Evolutionary conservation across 768 basidiomycete species (phyloP), one percentile per base, ranked within the genome.

Genomic region (Agrocybe praecox): DNA sequence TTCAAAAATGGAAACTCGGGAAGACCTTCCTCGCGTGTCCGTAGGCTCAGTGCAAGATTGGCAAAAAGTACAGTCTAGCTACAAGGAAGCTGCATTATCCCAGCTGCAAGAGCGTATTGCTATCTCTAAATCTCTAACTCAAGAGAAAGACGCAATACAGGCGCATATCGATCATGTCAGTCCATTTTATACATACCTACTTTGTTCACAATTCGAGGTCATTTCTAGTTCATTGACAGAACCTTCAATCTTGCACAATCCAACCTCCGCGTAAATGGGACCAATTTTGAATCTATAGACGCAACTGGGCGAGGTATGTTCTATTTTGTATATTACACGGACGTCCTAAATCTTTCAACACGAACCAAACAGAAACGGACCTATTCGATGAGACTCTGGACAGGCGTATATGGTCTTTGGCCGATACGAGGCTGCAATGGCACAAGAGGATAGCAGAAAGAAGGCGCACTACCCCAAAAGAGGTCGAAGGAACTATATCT

Each of bases 321-420:
- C 23, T 34, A 9, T 15, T 23, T 8, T 5, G 43, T 23, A 51
- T 29, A 22, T 40, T 23, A 40, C 50, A 21, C 18, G n/a, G n/a
- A n/a, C n/a, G n/a, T n/a, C 45, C 2, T 26, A 11, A 15, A 26
- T 3, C 49, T 22, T 33, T 22, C 49, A 9, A 46, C 21, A 14
- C 34, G 15, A 36, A 12, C 18, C 15, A 49, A n/a, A 21, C 59
- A 88, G 86, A 86, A 44, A 83, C 85, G 62, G 91, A 94, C 65
- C 80, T 85, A 2, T 96, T 94, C 69, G 92, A 96, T 65, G 93
- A 96, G 70, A 85, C 84, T 2, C 81, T 96, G 29, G 94, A 96
- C 67, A 76, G 90, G 49, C 83, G 83, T 45, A 88, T 95, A 45
- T 93, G 89, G 88, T 87, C 88, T 0, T 70, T 94, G 18, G 86